phyloP scores from a whole-genome alignment of 495 filamentous ascomycete genomes.

The Talaromyces thailandensis region DNA sequence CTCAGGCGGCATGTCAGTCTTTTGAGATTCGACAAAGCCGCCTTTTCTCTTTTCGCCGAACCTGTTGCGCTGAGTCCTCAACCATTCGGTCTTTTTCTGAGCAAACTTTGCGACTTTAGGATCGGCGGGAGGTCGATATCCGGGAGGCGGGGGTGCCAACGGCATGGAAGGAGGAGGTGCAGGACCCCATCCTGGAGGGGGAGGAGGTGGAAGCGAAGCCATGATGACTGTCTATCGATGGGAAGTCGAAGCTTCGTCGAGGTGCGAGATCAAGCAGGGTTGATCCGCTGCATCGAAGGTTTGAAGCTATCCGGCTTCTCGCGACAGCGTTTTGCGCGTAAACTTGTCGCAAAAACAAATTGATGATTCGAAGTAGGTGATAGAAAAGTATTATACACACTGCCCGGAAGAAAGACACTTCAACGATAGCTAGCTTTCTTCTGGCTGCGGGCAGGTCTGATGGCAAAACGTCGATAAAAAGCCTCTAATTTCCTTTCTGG shows the following conservation, averaged over 20 bases:
- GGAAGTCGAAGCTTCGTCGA: slow-evolving; percentile 6
- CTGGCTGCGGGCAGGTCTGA: slow-evolving; percentile 24
- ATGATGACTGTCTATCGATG: slow-evolving; percentile 42
- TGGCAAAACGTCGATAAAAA: slow-evolving; percentile 12
- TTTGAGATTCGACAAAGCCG: slow-evolving; percentile 94
- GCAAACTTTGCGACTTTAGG: slow-evolving; percentile 89
- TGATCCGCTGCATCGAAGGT: slow-evolving; percentile 6
- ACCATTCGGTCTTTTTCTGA: slow-evolving; percentile 98
- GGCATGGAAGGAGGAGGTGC: slow-evolving; percentile 66
- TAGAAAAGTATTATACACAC: background rate
- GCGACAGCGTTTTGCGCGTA: background rate
- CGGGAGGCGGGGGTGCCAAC: slow-evolving; percentile 78
- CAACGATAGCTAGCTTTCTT: slow-evolving; percentile 33
- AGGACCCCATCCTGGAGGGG: slow-evolving; percentile 67
- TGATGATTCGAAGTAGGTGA: background rate
- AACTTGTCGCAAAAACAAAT: slow-evolving; percentile 4
- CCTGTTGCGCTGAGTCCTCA: slow-evolving; percentile 81
- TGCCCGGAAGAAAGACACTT: slow-evolving; percentile 3
- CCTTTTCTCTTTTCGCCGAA: slow-evolving; percentile 96
- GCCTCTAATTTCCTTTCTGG: slow-evolving; percentile 14
- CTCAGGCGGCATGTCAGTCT: slow-evolving; percentile 97
- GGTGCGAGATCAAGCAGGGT: background rate
- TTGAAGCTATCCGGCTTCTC: background rate
- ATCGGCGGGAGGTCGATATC: slow-evolving; percentile 76
- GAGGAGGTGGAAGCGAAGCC: slow-evolving; percentile 72